Conservation (phyloP, 768 basidiomycete genomes). For the Coprinopsis cinerea region DNA sequence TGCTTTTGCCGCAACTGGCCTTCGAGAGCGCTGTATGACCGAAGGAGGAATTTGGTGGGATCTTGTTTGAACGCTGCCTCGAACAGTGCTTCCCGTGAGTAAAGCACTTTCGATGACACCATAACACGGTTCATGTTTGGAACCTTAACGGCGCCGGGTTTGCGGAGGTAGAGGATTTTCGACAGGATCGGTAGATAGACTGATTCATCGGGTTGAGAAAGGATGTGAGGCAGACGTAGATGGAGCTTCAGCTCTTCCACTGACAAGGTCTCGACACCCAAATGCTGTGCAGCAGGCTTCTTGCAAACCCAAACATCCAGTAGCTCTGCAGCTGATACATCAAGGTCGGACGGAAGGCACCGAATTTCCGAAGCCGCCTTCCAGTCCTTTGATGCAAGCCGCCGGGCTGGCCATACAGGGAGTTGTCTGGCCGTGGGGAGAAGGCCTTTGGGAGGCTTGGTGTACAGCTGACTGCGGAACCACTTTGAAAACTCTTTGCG, state of each 20-base stretch:
- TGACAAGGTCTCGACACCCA: conserved; percentile 2
- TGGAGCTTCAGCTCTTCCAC: neutral
- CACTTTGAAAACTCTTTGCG: conserved; percentile 25
- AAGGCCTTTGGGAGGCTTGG: conserved; percentile 10
- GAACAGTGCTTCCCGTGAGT: conserved; percentile 31
- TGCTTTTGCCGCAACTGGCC: conserved; percentile 21
- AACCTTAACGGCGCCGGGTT: conserved; percentile 20
- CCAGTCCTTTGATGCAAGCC: neutral
- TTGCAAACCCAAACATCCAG: neutral
- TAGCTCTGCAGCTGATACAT: conserved; percentile 6
- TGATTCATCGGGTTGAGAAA: conserved; percentile 14
- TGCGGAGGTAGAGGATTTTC: too few species aligned
- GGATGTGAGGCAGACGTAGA: conserved; percentile 7
- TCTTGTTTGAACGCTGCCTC: conserved; percentile 27
- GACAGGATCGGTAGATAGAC: conserved; percentile 6
- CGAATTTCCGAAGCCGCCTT: conserved; percentile 2
- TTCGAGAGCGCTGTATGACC: conserved; percentile 25
- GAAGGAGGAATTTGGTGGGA: conserved; percentile 26
- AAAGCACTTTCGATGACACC: conserved; percentile 23
- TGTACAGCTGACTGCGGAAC: conserved; percentile 19
- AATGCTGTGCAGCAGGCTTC: neutral
- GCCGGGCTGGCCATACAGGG: conserved; percentile 24
- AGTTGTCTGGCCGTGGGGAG: conserved; percentile 20
- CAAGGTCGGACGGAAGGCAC: conserved; percentile 5
- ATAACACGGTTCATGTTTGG: conserved; percentile 26